Percentiles rank a stretch among this genome's conserved stretches.
Evolutionary conservation across 768 basidiomycete genomes (phyloP).

Genomic region (Mycena haematopus): DNA sequence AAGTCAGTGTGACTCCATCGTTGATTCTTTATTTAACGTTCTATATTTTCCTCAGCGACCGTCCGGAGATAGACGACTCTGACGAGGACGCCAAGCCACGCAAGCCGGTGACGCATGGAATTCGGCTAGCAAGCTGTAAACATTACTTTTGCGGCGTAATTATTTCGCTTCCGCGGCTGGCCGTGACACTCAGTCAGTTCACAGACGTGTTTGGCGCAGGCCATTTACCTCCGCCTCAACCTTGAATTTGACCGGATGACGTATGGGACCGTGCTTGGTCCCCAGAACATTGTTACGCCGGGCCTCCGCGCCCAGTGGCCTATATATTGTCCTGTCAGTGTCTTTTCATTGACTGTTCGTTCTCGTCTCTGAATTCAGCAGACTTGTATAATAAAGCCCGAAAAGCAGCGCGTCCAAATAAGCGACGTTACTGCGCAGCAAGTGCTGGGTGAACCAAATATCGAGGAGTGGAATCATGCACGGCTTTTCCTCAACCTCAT

Average conservation of each 20-base stretch:
- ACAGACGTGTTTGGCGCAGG: conserved; percentile 30
- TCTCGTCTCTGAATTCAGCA: background rate
- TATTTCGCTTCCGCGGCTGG: background rate
- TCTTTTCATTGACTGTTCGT: background rate
- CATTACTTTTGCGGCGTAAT: conserved; percentile 30
- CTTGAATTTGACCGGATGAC: conserved; percentile 26
- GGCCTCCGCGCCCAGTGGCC: conserved; percentile 23
- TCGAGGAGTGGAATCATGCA: background rate
- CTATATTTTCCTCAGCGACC: conserved; percentile 2
- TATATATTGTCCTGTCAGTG: conserved; percentile 26
- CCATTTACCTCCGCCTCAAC: conserved; percentile 30
- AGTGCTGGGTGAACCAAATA: background rate
- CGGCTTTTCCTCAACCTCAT: background rate
- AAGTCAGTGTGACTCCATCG: background rate
- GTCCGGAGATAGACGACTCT: background rate
- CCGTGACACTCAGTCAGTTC: background rate
- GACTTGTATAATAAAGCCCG: background rate
- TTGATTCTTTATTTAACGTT: background rate
- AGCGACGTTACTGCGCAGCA: background rate
- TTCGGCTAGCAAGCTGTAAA: conserved; percentile 16
- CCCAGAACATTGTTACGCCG: background rate
- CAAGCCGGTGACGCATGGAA: conserved; percentile 7
- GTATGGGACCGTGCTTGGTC: conserved; percentile 19
- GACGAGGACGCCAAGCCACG: background rate
- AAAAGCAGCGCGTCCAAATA: background rate